Percentiles rank a stretch among this genome's conserved stretches.
Conservation (phyloP, 345 rosid genomes). For the Excoecaria cochinchinensis region DNA sequence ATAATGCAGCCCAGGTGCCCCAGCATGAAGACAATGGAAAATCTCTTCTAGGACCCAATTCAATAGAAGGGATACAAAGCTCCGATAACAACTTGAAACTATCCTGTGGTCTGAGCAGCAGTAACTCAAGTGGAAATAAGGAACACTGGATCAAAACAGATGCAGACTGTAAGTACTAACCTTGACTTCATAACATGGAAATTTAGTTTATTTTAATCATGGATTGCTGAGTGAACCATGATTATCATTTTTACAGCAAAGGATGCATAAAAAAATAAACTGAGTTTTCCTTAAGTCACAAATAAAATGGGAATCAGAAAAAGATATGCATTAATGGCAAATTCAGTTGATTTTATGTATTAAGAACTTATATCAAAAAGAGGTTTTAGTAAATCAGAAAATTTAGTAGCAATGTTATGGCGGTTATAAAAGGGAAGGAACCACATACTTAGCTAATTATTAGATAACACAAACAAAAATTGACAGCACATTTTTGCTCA, state of each 20-base stretch:
- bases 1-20: slow-evolving; percentile 25
- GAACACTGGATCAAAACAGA: slow-evolving; percentile 95
- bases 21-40: slow-evolving; percentile 28
- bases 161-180: slow-evolving; percentile 74
- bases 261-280: slow-evolving; percentile 7
- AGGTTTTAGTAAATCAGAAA: not conserved
- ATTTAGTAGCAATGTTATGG: not conserved
- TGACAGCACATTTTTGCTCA: not conserved
- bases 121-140: slow-evolving; percentile 36
- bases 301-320: slow-evolving; percentile 6
- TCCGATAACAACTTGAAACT: slow-evolving; percentile 37
- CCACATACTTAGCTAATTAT: not conserved
- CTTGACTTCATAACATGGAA: slow-evolving; percentile 4
- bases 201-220: slow-evolving; percentile 7
- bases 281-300: not conserved
- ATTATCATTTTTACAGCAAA: not conserved
- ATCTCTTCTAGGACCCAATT: slow-evolving; percentile 28
- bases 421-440: not conserved
- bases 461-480: not conserved
- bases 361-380: not conserved
- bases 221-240: not conserved
- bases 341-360: not conserved
- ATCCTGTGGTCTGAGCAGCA: slow-evolving; percentile 33
- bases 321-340: not conserved
- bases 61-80: slow-evolving; percentile 30